Base-by-base conservation (phyloP, 768 basidiomycete genomes). In the Boletus coccyginus region DNA sequence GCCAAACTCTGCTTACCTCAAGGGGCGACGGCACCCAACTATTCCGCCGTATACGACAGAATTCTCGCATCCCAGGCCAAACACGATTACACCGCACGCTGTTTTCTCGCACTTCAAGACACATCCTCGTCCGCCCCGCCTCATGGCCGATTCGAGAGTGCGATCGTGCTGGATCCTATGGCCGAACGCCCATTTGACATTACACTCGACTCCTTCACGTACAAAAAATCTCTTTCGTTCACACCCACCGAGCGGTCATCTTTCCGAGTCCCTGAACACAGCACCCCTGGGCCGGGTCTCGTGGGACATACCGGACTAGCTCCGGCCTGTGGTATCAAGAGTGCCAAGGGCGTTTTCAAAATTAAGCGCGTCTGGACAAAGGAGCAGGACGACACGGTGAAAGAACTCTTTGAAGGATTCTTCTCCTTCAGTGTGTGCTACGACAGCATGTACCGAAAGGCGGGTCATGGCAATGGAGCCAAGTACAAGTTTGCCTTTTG, bases 341-440 rank as follows among this genome's bases (percentile, higher is more conserved):
- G 49, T 5, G 67, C 76, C 3, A 66, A 46, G 5, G 76, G 76
- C 0, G 62, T 63, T 8, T 68, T 76, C 60, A 74, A 71, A 29
- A 66, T 77, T 53, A 69, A 67, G 46, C 70, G 70, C 9, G 61
- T 69, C 31, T 77, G 75, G 72, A 62, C n/a, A 52, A 70, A 11
- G 53, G 70, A 47, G 29, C 56, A 59, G 14, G 55, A 55, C 12
- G 62, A 50, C 12, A 39, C 32, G 3, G 3, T 49, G 57, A 74
- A 62, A 58, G 75, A 77, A 33, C 64, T 77, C 16, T 77, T 75
- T n/a, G 75, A 74, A 57, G 76, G 75, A 2, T 73, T 61, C 50
- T 66, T 77, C 53, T 68, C 72, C 36, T 75, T 77, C 47, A 60
- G 67, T 14, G 66, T 77, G 19, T 61, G 51, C 38, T 75, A 73